These are phyloP conservation scores for Zelopaecilomyces penicillatus DNA, from an alignment of 2,329 filamentous ascomycete genomes.

Conservation along the genomic window DNA sequence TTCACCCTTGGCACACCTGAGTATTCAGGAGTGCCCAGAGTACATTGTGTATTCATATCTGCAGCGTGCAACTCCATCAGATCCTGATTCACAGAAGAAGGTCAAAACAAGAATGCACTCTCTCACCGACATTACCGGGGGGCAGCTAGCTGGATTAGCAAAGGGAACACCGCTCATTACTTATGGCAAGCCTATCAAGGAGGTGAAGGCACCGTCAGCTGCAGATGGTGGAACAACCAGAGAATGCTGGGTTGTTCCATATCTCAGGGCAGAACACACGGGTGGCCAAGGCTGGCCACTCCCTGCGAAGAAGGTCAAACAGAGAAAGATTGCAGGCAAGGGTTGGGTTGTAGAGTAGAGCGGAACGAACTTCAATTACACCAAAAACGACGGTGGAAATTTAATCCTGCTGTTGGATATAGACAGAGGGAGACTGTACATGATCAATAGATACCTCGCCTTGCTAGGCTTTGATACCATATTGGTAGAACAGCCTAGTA, in stretches of 20 bases:
- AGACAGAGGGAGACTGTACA: too few relatives aligned
- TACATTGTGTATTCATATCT: slow-evolving; percentile 85
- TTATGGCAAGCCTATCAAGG: slow-evolving; percentile 87
- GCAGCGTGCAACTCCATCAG: slow-evolving; percentile 53
- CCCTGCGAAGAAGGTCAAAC: slow-evolving; percentile 74
- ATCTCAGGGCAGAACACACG: slow-evolving; percentile 58
- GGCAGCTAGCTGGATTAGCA: slow-evolving; percentile 69
- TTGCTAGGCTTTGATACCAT: too few relatives aligned
- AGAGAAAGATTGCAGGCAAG: slow-evolving; percentile 62
- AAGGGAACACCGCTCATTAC: slow-evolving; percentile 76
- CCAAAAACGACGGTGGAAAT: too few relatives aligned
- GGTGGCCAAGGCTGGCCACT: slow-evolving; percentile 74
- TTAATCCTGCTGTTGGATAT: slow-evolving; percentile 5
- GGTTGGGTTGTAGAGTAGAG: slow-evolving; percentile 63
- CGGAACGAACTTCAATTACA: too few relatives aligned
- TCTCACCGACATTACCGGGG: slow-evolving; percentile 67
- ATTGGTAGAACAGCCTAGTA: too few relatives aligned
- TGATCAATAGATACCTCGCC: too few relatives aligned
- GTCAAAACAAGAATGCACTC: slow-evolving; percentile 81
- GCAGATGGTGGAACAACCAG: slow-evolving; percentile 38
- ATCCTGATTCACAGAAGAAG: slow-evolving; percentile 43
- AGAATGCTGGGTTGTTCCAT: slow-evolving; percentile 78
- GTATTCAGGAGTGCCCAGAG: slow-evolving; percentile 66
- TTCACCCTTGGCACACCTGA: slow-evolving; percentile 66
- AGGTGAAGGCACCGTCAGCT: slow-evolving; percentile 45